Evolutionary conservation across 371 early-diverging fungal species (phyloP).

Genomic region (Funneliformis caledonium): DNA sequence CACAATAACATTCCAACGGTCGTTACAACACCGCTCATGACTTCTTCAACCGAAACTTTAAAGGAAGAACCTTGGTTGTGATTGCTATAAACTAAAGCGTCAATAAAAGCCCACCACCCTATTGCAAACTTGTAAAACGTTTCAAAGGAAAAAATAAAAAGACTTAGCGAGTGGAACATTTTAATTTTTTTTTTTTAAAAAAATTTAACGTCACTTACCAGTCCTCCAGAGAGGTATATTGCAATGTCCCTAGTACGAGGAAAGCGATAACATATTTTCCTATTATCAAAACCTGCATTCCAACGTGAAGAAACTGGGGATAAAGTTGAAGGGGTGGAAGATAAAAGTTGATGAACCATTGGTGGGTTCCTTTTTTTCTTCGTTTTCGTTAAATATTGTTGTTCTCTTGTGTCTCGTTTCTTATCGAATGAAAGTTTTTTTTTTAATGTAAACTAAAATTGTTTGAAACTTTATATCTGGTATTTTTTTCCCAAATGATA

Average conservation of each 20-base stretch:
- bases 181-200: neutral
- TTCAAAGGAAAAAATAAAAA: neutral
- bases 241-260: neutral
- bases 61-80: slow-evolving; percentile 46
- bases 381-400: neutral
- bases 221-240: neutral
- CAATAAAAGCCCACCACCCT: slow-evolving; percentile 83
- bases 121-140: slow-evolving; percentile 64
- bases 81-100: slow-evolving; percentile 56
- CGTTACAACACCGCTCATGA: slow-evolving; percentile 73
- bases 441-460: neutral
- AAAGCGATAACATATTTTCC: neutral
- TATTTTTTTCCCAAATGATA: neutral
- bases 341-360: neutral
- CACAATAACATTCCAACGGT: slow-evolving; percentile 76
- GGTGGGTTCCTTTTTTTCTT: neutral
- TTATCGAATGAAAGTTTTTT: neutral
- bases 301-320: neutral
- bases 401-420: neutral
- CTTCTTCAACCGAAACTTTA: slow-evolving; percentile 70
- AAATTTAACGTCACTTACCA: neutral
- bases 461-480: neutral
- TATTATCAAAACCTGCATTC: neutral
- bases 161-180: neutral
- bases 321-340: neutral